These are phyloP conservation scores for Blastocystis sp. DNA, from an alignment of 352 stramenopile genomes.

Conservation along the genomic window DNA sequence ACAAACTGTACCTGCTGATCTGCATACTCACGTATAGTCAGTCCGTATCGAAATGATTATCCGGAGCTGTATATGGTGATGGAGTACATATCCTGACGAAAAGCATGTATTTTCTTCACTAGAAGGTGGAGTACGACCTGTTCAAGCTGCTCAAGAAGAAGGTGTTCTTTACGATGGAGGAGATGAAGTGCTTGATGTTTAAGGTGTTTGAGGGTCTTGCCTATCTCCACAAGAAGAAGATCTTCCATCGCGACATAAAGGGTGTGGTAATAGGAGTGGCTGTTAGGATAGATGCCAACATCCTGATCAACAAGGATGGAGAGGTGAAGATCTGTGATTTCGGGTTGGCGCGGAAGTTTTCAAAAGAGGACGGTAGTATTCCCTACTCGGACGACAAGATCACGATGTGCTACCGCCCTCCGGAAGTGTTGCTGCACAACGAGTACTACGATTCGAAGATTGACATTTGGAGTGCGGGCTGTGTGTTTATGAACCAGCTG, in stretches of 20 bases:
- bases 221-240: constrained; percentile 48
- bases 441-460: constrained; percentile 73
- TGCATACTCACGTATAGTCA: neutral
- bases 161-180: constrained; percentile 41
- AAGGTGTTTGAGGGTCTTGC: constrained; percentile 41
- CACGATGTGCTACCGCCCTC: constrained; percentile 65
- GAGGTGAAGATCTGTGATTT: constrained; percentile 67
- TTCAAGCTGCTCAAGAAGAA: constrained; percentile 40
- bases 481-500: constrained; percentile 72
- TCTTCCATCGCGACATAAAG: constrained; percentile 62
- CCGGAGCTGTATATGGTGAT: constrained; percentile 67
- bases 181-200: constrained; percentile 65
- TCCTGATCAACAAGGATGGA: constrained; percentile 51
- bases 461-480: constrained; percentile 86
- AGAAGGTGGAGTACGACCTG: constrained; percentile 44
- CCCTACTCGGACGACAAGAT: constrained; percentile 60
- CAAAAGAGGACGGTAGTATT: constrained; percentile 39
- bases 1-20: neutral
- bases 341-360: constrained; percentile 35
- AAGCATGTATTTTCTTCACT: neutral
- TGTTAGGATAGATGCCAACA: constrained; percentile 41
- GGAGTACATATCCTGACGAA: constrained; percentile 62
- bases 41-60: constrained; percentile 34
- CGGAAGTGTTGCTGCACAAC: constrained; percentile 44
- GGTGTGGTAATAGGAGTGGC: neutral